Evolutionary conservation across 2,329 filamentous ascomycete species (phyloP), one percentile per base, ranked within the genome.

Genomic region (Fusarium euwallaceae): DNA sequence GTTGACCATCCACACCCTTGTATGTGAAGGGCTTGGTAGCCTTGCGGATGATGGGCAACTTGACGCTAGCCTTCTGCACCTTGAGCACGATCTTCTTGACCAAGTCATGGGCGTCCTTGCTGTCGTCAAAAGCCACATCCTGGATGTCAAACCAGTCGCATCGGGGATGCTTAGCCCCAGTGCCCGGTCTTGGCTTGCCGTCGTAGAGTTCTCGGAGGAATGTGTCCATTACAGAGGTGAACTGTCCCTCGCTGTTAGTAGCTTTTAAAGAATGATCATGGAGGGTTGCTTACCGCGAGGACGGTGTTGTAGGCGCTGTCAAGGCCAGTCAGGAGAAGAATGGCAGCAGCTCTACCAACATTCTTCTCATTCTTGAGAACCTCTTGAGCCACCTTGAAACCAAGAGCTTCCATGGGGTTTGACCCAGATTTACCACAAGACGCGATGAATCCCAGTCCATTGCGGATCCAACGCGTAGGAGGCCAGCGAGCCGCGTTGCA

Each of bases 221-320:
- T n/a, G 36, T 59, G 37, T 74, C 70, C 51, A 74, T 53, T 5
- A 70, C 59, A 14, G 72, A 69, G 17, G 72, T 73, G 24, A 74
- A 73, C 72, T 74, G 16, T 29, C 4, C 16, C 11, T 5, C n/a
- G 2, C 2, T n/a, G 45, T 63, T n/a, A 63, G 61, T 6, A 2
- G 4, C 8, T 29, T 24, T 4, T 10, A 4, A 2, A 41, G 4
- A 37, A 24, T 10, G 17, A 4, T 17, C 12, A 6, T 11, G 16
- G 10, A n/a, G 17, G 16, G 10, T 16, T 11, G 55, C 62, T 62
- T 64, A 75, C 73, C 2, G 66, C 58, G 17, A 75, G 41, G 4
- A 76, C 72, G 2, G 71, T 36, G 61, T 73, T 70, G 61, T 72
- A 74, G 4, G 73, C 73, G 53, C 39, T 64, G 56, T 76, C 73